Evolutionary conservation across 1,139 yeast genomes (phyloP), one percentile per base, ranked within the genome.

Genomic region (Barnettozyma hawaiiensis): DNA sequence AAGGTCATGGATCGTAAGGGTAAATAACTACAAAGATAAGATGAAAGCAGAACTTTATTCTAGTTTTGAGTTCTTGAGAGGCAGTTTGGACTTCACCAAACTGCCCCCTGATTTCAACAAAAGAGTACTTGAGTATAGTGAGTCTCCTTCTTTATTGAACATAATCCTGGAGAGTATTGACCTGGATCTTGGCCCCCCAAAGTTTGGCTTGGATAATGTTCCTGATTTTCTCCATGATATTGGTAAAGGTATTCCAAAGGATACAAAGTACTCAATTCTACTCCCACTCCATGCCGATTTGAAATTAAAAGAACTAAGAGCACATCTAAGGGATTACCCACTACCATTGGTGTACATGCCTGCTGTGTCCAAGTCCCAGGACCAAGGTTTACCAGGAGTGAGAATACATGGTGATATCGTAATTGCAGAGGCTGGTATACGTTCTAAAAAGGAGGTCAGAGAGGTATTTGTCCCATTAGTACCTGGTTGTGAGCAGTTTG

Each of bases 181-280:
- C 43, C 60, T 86, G 43, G 63, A 66, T 5, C 41, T 89, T 2
- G 62, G 67, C 5, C 66, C 70, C 19, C 87, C 96, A 0, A 60
- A 69, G 3, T 81, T 82, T 56, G 75, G 75, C 1, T 52, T 74
- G 5, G 69, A 67, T 2, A 66, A 74, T 5, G 61, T 85, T 15
- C 73, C 85, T 1, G 65, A 78, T 22, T 89, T 80, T 57, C 60
- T 90, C 26, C 64, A 80, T 56, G 73, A 78, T 16, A 69, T 83
- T 15, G 97, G 97, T 5, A 90, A 87, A 59, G 95, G 95, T 0
- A 74, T 83, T 21, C 97, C 97, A 0, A 58, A 61, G 42, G 84
- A 81, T 48, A 77, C 90, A 0, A 59, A 67, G 41, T 90, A 80
- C 59, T 78, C 94, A 0, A 67, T 85, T 18, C 60, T 84, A 57